A percentile compares a stretch with the other conserved stretches of the same genome.
Evolutionary conservation across 2,329 filamentous ascomycete species (phyloP).

Genomic region (Colletotrichum tropicale): DNA sequence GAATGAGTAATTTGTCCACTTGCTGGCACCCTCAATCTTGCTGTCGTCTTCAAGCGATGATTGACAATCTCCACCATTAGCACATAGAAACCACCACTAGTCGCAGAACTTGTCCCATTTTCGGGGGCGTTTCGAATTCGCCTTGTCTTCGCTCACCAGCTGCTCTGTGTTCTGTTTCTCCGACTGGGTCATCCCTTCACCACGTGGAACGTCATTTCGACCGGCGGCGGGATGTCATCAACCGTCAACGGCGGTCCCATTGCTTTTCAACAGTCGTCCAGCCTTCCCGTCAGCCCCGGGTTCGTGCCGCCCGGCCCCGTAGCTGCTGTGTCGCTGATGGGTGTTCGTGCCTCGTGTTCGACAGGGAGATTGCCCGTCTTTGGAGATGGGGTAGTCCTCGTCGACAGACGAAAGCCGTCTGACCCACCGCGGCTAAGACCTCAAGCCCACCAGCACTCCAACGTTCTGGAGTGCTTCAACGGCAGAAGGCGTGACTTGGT

Average conservation of each 20-base stretch:
- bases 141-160: not conserved
- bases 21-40: not conserved
- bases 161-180: not conserved
- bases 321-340: not conserved
- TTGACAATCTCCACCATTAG: not conserved
- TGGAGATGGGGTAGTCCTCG: not conserved
- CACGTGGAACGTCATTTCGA: not conserved
- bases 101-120: not conserved
- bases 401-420: not conserved
- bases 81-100: not conserved
- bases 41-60: not conserved
- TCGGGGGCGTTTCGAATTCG: not conserved
- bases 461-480: not conserved
- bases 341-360: not conserved
- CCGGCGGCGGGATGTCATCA: not conserved
- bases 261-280: not conserved
- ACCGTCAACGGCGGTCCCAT: not conserved
- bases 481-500: not conserved
- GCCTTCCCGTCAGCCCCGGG: not conserved
- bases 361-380: not conserved
- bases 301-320: conserved; percentile 16
- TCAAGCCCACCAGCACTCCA: not conserved
- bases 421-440: not conserved
- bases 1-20: not conserved
- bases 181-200: conserved; percentile 1